phyloP scores from a whole-genome alignment of 2,329 filamentous ascomycete genomes.

The Aureobasidium leucospermi region DNA sequence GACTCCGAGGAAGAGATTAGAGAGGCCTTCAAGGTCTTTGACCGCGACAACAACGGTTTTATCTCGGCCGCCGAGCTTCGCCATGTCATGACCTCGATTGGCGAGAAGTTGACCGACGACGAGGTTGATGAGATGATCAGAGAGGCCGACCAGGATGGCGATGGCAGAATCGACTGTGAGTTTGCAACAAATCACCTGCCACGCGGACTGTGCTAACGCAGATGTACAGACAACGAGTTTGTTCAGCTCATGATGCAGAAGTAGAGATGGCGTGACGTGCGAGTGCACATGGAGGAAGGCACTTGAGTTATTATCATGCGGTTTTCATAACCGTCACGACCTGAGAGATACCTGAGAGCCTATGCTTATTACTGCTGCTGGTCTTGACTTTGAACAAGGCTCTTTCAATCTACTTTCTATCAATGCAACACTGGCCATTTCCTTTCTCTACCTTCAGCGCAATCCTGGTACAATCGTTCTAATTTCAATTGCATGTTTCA shows the following conservation, averaged over 20 bases:
- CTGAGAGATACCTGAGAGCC: constrained; percentile 12
- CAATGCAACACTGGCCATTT: background rate
- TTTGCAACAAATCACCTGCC: constrained; percentile 11
- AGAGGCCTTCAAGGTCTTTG: constrained; percentile 60
- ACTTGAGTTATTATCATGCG: constrained; percentile 7
- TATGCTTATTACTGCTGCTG: constrained; percentile 11
- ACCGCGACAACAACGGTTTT: constrained; percentile 58
- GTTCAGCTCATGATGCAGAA: constrained; percentile 52
- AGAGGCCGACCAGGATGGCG: constrained; percentile 57
- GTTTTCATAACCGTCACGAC: constrained; percentile 5
- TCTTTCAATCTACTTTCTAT: background rate
- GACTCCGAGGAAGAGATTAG: constrained; percentile 59
- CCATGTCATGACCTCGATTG: constrained; percentile 57
- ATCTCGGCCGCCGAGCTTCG: constrained; percentile 57
- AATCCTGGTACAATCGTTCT: background rate
- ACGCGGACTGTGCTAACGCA: constrained; percentile 13
- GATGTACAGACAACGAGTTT: constrained; percentile 45
- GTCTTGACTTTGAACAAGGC: constrained; percentile 5
- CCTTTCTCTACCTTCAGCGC: background rate
- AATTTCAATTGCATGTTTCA: background rate
- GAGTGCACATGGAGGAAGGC: constrained; percentile 3
- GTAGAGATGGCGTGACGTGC: constrained; percentile 26
- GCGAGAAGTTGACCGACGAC: constrained; percentile 57
- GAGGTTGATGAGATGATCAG: constrained; percentile 61
- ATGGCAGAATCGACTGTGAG: constrained; percentile 58